Base-by-base conservation (phyloP, 148 eudicot genomes). In the Rhododendron williamsianum region DNA sequence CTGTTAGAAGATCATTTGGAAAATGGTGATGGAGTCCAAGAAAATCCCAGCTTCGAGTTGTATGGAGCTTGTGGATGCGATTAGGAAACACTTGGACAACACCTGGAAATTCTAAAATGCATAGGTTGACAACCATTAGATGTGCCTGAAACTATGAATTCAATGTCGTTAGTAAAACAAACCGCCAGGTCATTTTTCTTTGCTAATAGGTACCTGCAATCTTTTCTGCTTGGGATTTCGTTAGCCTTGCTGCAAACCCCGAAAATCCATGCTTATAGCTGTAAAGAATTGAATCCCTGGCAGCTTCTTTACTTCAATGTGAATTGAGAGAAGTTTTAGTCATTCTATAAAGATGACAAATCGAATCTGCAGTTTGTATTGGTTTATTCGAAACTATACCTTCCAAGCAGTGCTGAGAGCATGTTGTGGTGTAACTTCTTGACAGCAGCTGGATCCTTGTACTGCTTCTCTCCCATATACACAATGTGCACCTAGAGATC, bases 31-130 rank as follows among this genome's bases (percentile, higher is more conserved):
- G 85, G 41, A 91, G 86, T 46, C 86, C 58, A 63, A 91, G 90
- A 82, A 88, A 91, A 86, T 90, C 91, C 91, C 93, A 91, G 69
- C 93, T 91, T 84, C 93, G 86, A 33, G 93, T 90, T 25, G 93
- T 91, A 27, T 90, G 93, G 38, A 87, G 84, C 35, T 48, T 71
- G 27, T 85, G 84, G 73, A 91, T 84, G 49, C 80, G 83, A 60
- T 90, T 84, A 46, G 87, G 91, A 84, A 91, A 58, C 23, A 91
- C 91, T 35, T 86, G 87, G 83, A 87, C 81, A 69, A 91, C 89
- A 51, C 86, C 92, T 11, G 89, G 91, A 76, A 84, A 78, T 83
- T 85, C 92, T 51, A 1, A 60, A 88, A 41, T 35, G 19, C 49
- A 76, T 21, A 76, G 76, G 76, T 71, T 33, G 38, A 76, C 49